Percentiles rank a stretch among this genome's conserved stretches.
phyloP scores from a whole-genome alignment of 139 green algal genomes.

The Tetradesmus lagerheimii region DNA sequence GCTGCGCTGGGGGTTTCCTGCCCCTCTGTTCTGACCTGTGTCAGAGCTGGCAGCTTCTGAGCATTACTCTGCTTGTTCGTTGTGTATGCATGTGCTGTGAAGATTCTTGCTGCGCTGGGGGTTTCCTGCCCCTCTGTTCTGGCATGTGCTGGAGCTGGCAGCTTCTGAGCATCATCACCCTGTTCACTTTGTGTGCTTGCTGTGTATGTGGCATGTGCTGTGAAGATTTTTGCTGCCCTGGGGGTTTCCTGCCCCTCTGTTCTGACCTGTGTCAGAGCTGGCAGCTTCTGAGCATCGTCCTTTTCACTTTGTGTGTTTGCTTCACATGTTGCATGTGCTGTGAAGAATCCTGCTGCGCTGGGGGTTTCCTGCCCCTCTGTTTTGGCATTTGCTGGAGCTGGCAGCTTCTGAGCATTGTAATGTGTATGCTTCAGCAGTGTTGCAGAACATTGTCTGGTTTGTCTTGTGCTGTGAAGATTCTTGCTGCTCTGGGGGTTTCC shows the following conservation, averaged over 20 bases:
- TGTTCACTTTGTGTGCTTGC: not conserved
- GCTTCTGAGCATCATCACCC: not conserved
- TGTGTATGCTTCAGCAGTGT: too few species aligned
- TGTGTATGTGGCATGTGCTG: not conserved
- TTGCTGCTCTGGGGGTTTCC: not conserved
- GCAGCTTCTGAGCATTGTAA: constrained; percentile 24
- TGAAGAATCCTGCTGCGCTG: constrained; percentile 2
- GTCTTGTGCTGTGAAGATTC: not conserved
- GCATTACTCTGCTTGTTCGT: not conserved
- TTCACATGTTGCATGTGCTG: not conserved
- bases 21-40: not conserved
- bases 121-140: constrained; percentile 8
- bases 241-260: not conserved
- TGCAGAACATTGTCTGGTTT: too few species aligned
- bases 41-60: constrained; percentile 17
- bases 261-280: constrained; percentile 1
- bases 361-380: constrained; percentile 30
- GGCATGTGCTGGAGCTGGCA: not conserved
- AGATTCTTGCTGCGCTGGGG: not conserved
- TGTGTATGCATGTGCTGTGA: not conserved
- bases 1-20: not conserved
- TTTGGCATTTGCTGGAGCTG: not conserved
- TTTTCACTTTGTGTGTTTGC: not conserved
- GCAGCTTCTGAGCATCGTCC: constrained; percentile 16
- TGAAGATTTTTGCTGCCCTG: not conserved